Conservation (phyloP, 805 yeast species). For the Saturnispora ahearnii region DNA sequence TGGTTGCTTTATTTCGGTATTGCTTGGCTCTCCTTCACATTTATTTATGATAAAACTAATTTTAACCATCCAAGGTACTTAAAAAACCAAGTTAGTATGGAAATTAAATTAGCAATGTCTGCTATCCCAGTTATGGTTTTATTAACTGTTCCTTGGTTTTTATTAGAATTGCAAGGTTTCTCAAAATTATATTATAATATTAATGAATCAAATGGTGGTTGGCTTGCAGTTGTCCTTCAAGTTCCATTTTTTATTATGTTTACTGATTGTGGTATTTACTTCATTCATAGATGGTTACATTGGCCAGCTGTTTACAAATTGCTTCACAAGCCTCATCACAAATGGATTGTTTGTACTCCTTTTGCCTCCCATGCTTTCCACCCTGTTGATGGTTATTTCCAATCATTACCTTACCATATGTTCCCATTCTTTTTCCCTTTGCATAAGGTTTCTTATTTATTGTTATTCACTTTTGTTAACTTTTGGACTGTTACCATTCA, state of each 20-base stretch:
- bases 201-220: constrained; percentile 56
- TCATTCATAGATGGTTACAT: constrained; percentile 87
- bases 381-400: constrained; percentile 93
- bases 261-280: constrained; percentile 88
- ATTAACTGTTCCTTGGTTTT: constrained; percentile 84
- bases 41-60: constrained; percentile 78
- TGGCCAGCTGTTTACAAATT: constrained; percentile 83
- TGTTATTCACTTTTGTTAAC: constrained; percentile 83
- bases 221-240: constrained; percentile 56
- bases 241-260: constrained; percentile 76
- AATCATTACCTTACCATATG: constrained; percentile 87
- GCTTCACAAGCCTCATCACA: constrained; percentile 96
- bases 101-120: constrained; percentile 65
- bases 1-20: constrained; percentile 69
- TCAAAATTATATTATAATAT: constrained; percentile 67
- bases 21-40: constrained; percentile 68
- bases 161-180: constrained; percentile 74
- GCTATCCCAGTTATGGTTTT: constrained; percentile 88
- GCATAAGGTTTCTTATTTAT: constrained; percentile 75
- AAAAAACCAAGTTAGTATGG: constrained; percentile 85
- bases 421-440: constrained; percentile 90
- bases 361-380: constrained; percentile 98
- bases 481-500: constrained; percentile 99
- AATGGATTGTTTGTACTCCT: constrained; percentile 98
- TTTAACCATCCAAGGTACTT: constrained; percentile 94